Percentiles rank a stretch among this genome's conserved stretches.
Evolutionary conservation across 192 early-diverging fungal genomes (phyloP).

Genomic region (Lunasporangiospora selenospora): DNA sequence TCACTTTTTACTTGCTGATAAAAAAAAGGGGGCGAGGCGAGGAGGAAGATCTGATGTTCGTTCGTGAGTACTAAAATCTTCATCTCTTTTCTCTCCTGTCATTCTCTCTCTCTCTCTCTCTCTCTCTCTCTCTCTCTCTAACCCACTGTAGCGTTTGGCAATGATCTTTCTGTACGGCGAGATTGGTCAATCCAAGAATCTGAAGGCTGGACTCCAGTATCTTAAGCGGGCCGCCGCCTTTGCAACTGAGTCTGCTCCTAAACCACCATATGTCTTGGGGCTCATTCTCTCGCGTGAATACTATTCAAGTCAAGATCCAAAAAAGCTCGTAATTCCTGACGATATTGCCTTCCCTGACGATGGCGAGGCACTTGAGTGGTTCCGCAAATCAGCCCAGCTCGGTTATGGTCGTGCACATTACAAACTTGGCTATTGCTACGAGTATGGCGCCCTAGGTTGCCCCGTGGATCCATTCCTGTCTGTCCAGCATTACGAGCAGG

Average conservation of each 20-base stretch:
- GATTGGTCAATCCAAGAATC: conserved; percentile 68
- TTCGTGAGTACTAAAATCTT: too few species aligned
- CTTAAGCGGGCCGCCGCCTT: conserved; percentile 80
- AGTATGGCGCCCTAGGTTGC: conserved; percentile 78
- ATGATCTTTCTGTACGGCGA: conserved; percentile 77
- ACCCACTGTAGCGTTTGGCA: conserved; percentile 69
- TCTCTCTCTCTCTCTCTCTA: not conserved
- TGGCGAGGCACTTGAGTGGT: conserved; percentile 75
- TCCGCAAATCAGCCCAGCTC: conserved; percentile 74
- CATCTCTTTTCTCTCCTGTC: too few species aligned
- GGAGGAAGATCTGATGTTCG: too few species aligned
- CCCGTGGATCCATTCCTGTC: conserved; percentile 69
- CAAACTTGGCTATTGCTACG: conserved; percentile 81
- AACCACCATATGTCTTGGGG: conserved; percentile 80
- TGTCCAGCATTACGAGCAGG: conserved; percentile 81
- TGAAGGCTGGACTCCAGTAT: conserved; percentile 83
- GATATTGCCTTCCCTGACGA: conserved; percentile 75
- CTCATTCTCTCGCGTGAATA: conserved; percentile 78
- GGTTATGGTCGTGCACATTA: conserved; percentile 78
- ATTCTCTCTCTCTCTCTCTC: too few species aligned
- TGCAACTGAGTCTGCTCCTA: conserved; percentile 70
- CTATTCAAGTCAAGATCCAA: not conserved
- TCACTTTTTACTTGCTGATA: too few species aligned
- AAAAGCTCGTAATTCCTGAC: conserved; percentile 59
- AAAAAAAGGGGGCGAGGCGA: too few species aligned